Evolutionary conservation across 768 basidiomycete genomes (phyloP), one percentile per base, ranked within the genome.

Genomic region (Lactarius akahatsu): DNA sequence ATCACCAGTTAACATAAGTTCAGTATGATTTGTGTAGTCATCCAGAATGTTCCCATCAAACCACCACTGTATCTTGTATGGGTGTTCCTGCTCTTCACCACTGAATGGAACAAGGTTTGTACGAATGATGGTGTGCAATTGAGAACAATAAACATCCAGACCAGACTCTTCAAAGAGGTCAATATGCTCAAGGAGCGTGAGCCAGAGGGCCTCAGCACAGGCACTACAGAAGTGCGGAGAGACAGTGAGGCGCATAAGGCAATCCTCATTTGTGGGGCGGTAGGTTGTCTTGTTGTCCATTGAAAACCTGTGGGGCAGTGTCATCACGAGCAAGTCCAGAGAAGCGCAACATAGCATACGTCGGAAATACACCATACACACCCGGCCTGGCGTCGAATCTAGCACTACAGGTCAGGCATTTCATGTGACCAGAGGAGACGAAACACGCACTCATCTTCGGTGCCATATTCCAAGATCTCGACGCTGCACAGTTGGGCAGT

Each of bases 241-340:
- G 34, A 82, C 85, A 50, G 91, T 86, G 61, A 78, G 77, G 50
- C 91, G 89, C 91, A 93, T 92, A 57, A 92, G 84, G 73, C 91
- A 92, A 74, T 86, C 88, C 66, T 90, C 86, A 69, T 91, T 90
- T 2, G 91, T 92, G 4, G 91, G 91, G n/a, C 91, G 83, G 75
- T 89, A 92, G 3, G 83, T 82, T 0, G 88, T 91, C 60, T 75
- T 74, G 71, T 92, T 90, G 45, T 78, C 74, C 40, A 86, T 80
- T 0, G 87, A 89, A 72, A 82, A 91, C 23, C 89, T 90, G 67
- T 23, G 47, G 20, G 4, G 40, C 6, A 30, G 52, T 26, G 55
- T 63, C 36, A 50, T 43, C 26, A 13, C 38, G 10, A 26, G 32
- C 26, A 50, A 34, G 43, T 32, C 6, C 57, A 54, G 4, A 5